A percentile compares a stretch with the other conserved stretches of the same genome.
Conservation (phyloP, 2,329 filamentous ascomycete genomes). For the Scortechinia acanthostroma region DNA sequence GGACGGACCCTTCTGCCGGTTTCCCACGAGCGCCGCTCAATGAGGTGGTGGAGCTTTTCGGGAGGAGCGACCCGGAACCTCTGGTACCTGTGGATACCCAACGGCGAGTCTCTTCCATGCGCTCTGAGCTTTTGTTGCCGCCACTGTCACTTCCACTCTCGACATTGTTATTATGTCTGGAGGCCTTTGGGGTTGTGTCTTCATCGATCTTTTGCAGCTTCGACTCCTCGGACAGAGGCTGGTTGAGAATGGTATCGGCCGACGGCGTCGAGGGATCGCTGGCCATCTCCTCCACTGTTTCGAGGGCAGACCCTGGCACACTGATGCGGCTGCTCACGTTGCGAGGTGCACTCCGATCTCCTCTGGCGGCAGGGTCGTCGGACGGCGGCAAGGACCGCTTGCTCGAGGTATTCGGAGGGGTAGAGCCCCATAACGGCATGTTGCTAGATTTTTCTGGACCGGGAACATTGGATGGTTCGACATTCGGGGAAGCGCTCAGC, state of each 20-base stretch:
- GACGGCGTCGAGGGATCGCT: background rate
- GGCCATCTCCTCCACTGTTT: background rate
- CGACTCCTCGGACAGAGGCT: background rate
- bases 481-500: background rate
- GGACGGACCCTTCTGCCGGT: slow-evolving; percentile 17
- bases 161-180: background rate
- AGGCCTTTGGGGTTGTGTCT: background rate
- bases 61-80: background rate
- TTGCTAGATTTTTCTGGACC: slow-evolving; percentile 2
- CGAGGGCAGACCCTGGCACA: background rate
- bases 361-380: background rate
- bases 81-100: background rate
- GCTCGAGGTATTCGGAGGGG: background rate
- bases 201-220: background rate
- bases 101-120: background rate
- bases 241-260: background rate
- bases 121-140: background rate
- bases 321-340: background rate
- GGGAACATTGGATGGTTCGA: background rate
- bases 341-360: background rate
- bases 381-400: background rate
- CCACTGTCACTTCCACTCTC: slow-evolving; percentile 1
- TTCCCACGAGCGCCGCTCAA: background rate
- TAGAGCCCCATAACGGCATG: background rate
- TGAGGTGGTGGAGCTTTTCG: background rate